Base-by-base conservation (phyloP, 1,139 yeast genomes). In the Kodamaea derodonti region DNA sequence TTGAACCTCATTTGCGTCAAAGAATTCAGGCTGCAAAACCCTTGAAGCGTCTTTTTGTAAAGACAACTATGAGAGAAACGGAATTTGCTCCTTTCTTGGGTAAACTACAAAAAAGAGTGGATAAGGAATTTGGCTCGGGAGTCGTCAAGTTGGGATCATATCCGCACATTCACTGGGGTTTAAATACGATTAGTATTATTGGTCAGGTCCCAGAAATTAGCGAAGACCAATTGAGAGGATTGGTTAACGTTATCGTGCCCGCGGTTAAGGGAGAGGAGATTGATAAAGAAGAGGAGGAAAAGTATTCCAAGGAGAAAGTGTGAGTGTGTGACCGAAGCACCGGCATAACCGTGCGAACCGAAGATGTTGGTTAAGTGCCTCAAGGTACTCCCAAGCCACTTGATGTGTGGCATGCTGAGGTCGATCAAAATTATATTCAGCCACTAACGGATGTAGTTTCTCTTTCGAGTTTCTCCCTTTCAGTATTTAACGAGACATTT, bases 91-190 rank as follows among this genome's bases (percentile, higher is more conserved):
- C 84, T 4, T 76, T 65, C 39, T 63, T 87, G 39, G 51, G 74
- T 2, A 54, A 58, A 2, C 55, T 82, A 31, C 94, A 84, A 47
- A 46, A 54, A 1, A 56, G 63, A 31, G 73, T 75, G 29, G 62
- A 61, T 35, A 49, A 45, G 4, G 51, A 60, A n/a, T 60, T 54
- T 29, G 69, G 67, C 3, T 34, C 34, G 11, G 59, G 60, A 3
- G 42, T 45, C 2, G 68, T 86, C 35, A 86, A 86, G 52, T 66
- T 87, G 31, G 95, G 95, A 3, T 80, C 90, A 27, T 87, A 87
- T 51, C 95, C 95, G 0, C 95, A 86, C 55, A 68, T 78, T 57
- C 69, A 70, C 12, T 70, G 76, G 60, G 70, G 75, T 1, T 60
- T 78, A 36, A 80, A 75, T 46, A 85, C 95, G 0, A 75, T 86